Evolutionary conservation across 352 stramenopile species (phyloP).

Genomic region (Albugo laibachii): DNA sequence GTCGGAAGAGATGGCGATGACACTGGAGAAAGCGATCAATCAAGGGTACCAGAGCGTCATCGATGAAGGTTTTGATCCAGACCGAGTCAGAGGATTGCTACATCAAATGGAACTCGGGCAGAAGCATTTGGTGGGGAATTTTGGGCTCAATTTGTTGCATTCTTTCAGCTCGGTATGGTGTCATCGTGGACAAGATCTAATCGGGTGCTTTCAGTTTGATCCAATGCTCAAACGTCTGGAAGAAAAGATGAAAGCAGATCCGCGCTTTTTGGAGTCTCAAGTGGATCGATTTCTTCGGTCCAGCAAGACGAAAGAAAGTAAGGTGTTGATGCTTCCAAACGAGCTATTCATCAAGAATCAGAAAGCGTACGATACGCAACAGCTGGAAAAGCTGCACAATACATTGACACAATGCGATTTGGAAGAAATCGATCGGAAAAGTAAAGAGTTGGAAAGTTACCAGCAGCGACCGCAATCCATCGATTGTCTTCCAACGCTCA

Average conservation of each 20-base stretch:
- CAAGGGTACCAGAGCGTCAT: constrained; percentile 29
- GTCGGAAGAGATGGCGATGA: constrained; percentile 19
- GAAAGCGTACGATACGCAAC: constrained; percentile 23
- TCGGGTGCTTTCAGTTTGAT: constrained; percentile 50
- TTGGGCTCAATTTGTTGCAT: constrained; percentile 62
- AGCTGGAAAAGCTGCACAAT: constrained; percentile 20
- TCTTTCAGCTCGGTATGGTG: constrained; percentile 45
- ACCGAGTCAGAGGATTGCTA: constrained; percentile 45
- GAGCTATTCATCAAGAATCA: constrained; percentile 36
- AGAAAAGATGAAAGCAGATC: constrained; percentile 33
- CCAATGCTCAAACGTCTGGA: constrained; percentile 33
- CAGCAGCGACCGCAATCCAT: constrained; percentile 44
- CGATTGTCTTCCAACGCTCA: constrained; percentile 55
- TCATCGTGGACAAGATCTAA: constrained; percentile 30
- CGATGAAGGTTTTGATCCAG: constrained; percentile 43
- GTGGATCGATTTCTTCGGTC: constrained; percentile 29
- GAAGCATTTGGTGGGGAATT: constrained; percentile 72
- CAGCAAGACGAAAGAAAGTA: constrained; percentile 26
- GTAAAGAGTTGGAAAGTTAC: constrained; percentile 28
- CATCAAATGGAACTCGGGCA: constrained; percentile 66
- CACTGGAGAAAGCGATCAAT: constrained; percentile 37
- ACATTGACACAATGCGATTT: constrained; percentile 29
- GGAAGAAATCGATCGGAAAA: constrained; percentile 23
- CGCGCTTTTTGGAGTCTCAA: constrained; percentile 43
- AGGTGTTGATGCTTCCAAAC: constrained; percentile 56